These are phyloP conservation scores for Pyropia haitanensis DNA, from an alignment of 23 red algal species.

Conservation along the genomic window DNA sequence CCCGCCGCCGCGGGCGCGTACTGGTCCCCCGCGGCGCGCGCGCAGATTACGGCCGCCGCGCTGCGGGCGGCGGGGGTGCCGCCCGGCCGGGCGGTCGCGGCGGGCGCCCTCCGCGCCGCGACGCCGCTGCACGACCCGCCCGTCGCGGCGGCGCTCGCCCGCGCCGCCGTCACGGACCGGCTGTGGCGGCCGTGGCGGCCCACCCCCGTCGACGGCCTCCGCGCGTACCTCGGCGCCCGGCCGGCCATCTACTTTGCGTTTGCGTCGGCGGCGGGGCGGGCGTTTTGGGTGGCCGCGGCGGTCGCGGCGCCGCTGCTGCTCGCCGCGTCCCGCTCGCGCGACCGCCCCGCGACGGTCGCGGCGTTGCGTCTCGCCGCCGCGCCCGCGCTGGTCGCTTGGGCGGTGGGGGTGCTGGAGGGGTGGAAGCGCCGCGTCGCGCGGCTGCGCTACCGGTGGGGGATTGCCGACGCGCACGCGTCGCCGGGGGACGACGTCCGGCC, in stretches of 20 bases:
- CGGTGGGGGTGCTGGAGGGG: conserved; percentile 25
- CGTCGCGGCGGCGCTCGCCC: conserved; percentile 6
- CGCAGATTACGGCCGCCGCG: conserved; percentile 19
- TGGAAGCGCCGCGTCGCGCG: conserved; percentile 61
- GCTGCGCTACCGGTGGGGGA: conserved; percentile 55
- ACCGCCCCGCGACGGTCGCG: neutral
- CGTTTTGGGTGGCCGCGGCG: conserved; percentile 20
- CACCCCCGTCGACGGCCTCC: conserved; percentile 9
- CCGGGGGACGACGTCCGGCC: conserved; percentile 18
- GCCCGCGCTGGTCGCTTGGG: conserved; percentile 39
- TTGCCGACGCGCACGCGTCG: conserved; percentile 24
- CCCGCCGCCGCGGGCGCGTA: conserved; percentile 19
- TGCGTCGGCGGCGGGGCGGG: conserved; percentile 24
- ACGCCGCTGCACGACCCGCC: conserved; percentile 32
- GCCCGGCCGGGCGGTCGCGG: neutral
- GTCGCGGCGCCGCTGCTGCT: conserved; percentile 14
- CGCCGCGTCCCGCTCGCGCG: neutral
- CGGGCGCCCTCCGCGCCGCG: conserved; percentile 4
- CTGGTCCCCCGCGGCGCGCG: conserved; percentile 18
- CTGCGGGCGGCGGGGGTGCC: conserved; percentile 18
- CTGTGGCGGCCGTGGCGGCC: conserved; percentile 3
- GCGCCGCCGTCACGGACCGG: conserved; percentile 21
- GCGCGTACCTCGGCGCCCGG: conserved; percentile 46
- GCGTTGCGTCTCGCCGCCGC: conserved; percentile 12
- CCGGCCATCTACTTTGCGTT: conserved; percentile 58